phyloP scores from a whole-genome alignment of 768 basidiomycete species.

The Flagelloscypha sp. region DNA sequence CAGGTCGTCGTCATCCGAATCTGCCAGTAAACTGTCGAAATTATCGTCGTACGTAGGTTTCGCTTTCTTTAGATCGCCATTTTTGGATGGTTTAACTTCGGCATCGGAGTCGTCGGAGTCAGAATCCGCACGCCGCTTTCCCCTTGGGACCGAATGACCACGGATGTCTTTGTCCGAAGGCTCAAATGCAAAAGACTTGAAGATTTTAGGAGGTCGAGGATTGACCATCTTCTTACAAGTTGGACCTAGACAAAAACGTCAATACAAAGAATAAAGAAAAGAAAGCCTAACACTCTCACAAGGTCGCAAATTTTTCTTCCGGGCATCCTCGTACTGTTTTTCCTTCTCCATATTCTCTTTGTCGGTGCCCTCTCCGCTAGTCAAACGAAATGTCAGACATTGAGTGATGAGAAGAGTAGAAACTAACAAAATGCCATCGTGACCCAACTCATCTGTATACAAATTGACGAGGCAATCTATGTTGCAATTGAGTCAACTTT shows the following conservation, averaged over 20 bases:
- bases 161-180: slow-evolving; percentile 53
- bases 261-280: neutral
- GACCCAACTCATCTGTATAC: slow-evolving; percentile 40
- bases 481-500: neutral
- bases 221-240: slow-evolving; percentile 63
- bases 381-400: slow-evolving; percentile 2
- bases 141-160: slow-evolving; percentile 27
- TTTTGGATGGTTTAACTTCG: too few relatives aligned
- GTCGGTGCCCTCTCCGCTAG: slow-evolving; percentile 49
- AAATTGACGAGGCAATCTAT: slow-evolving; percentile 51
- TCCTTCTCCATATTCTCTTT: slow-evolving; percentile 46
- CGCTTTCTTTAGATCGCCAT: too few relatives aligned
- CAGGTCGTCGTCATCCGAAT: too few relatives aligned
- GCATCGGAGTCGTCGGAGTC: slow-evolving; percentile 13
- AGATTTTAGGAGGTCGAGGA: slow-evolving; percentile 40
- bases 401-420: neutral
- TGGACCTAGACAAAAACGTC: slow-evolving; percentile 37
- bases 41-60: too few relatives aligned
- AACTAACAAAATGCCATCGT: slow-evolving; percentile 54
- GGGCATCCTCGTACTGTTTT: slow-evolving; percentile 48
- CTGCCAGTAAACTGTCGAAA: too few relatives aligned
- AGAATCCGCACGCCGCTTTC: slow-evolving; percentile 11
- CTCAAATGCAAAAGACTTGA: slow-evolving; percentile 60
- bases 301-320: slow-evolving; percentile 49
- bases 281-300: slow-evolving; percentile 28